Percentiles rank a stretch among this genome's conserved stretches.
Conservation (phyloP, 129 eudicot genomes). For the Kitagawia praeruptora region DNA sequence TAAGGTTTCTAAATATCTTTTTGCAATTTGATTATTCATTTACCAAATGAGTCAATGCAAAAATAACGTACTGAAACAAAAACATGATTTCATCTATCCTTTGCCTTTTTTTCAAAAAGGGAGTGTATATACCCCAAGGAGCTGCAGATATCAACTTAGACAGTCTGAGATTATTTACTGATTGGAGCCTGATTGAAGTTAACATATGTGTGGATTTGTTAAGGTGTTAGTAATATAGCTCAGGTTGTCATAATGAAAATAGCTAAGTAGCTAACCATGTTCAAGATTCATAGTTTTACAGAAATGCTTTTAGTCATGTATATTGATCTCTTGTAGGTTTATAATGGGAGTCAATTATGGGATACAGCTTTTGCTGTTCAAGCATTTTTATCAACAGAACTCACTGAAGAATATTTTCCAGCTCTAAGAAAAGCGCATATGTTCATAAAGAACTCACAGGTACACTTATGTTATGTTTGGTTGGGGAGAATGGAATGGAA, state of each 20-base stretch:
- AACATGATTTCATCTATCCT: neutral
- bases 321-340: slow-evolving; percentile 49
- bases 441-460: slow-evolving; percentile 75
- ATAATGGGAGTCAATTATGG: slow-evolving; percentile 97
- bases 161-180: no score
- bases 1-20: neutral
- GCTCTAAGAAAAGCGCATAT: slow-evolving; percentile 67
- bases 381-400: slow-evolving; percentile 70
- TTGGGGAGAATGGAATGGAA: no score
- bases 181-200: no score
- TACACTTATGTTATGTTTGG: no score
- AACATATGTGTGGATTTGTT: no score
- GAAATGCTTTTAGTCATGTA: neutral
- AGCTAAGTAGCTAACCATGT: neutral
- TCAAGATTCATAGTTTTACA: neutral
- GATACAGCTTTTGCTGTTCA: slow-evolving; percentile 75
- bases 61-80: neutral
- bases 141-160: neutral
- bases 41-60: neutral
- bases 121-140: no score
- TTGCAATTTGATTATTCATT: no score
- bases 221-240: no score
- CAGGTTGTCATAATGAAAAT: no score
- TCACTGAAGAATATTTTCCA: slow-evolving; percentile 64
- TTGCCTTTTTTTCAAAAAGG: neutral